Conservation (phyloP, 257 asterid species). For the Lycium barbarum region DNA sequence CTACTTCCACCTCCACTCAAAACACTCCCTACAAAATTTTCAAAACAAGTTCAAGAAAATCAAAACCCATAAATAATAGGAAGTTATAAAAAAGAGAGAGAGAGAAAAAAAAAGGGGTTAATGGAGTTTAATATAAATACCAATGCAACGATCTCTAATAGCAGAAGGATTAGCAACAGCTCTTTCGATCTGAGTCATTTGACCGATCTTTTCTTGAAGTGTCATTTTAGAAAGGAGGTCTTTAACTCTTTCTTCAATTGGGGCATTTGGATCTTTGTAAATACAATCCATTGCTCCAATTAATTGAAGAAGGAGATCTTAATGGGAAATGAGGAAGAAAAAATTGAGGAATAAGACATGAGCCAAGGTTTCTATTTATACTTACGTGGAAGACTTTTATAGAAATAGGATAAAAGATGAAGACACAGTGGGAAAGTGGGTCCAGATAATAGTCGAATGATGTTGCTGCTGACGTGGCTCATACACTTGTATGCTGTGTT, state of each 20-base stretch:
- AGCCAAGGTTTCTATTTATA: neutral
- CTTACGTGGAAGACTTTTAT: neutral
- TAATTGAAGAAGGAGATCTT: slow-evolving; percentile 21
- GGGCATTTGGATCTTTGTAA: slow-evolving; percentile 74
- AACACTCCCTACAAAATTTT: slow-evolving; percentile 65
- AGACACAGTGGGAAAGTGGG: neutral
- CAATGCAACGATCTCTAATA: slow-evolving; percentile 60
- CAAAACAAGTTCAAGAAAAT: neutral
- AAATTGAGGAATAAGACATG: neutral
- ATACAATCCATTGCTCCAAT: slow-evolving; percentile 59
- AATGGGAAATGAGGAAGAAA: neutral
- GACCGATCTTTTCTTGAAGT: slow-evolving; percentile 84
- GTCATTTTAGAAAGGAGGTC: slow-evolving; percentile 90
- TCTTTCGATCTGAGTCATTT: slow-evolving; percentile 90
- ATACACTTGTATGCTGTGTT: neutral
- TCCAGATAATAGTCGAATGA: too few relatives aligned
- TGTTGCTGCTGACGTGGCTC: neutral
- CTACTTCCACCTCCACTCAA: slow-evolving; percentile 93
- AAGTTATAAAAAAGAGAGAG: neutral
- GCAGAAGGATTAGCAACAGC: slow-evolving; percentile 57
- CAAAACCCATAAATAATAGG: neutral
- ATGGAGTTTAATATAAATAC: neutral
- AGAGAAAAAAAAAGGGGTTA: neutral
- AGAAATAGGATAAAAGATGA: neutral
- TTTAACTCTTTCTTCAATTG: slow-evolving; percentile 75